Evolutionary conservation across 257 asterid species (phyloP), one percentile per base, ranked within the genome.

Genomic region (Coffea canephora): DNA sequence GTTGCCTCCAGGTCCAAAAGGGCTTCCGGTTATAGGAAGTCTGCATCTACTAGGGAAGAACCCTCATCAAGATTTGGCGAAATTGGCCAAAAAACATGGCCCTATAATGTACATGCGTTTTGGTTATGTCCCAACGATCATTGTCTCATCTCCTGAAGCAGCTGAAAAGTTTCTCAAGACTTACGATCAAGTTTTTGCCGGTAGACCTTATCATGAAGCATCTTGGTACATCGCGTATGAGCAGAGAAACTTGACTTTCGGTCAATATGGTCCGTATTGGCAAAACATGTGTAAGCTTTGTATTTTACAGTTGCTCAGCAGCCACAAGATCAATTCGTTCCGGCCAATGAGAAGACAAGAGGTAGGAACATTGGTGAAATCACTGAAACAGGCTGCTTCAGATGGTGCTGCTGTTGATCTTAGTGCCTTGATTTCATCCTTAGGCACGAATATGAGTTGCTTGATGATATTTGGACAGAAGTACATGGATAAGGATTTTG

Each of bases 1-100:
- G 39, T 73, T 75, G 36, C 87, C 87, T 61, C 87, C 81, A 49
- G 83, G 85, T 15, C 85, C 87, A 23, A 74, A 31, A 75, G 78
- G 80, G 36, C 79, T 84, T 36, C 85, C 83, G 0, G 69, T 81
- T 34, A 10, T 81, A 23, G 87, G 87, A 21, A 77, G 78, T 70
- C 66, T 84, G 2, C 85, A 84, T 18, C 13, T 77, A 34, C 19
- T 81, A 16, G 85, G 85, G 8, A 78, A 84, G 71, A 84, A 81
- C 34, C 83, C 43, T 39, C 43, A 39, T 4, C 43, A 39, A 39
- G 43, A 39, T 39, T 39, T 39, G 43, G 43, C 43, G 4, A 39
- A 39, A 39, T 39, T 39, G 43, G 43, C 43, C 43, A 39, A 0
- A 39, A 39, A 39, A 39, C 43, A 39, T 39, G 43, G 43, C 43